A percentile compares a stretch with the other conserved stretches of the same genome.
phyloP scores from a whole-genome alignment of 805 yeast genomes.

The Kuraishia hungarica region DNA sequence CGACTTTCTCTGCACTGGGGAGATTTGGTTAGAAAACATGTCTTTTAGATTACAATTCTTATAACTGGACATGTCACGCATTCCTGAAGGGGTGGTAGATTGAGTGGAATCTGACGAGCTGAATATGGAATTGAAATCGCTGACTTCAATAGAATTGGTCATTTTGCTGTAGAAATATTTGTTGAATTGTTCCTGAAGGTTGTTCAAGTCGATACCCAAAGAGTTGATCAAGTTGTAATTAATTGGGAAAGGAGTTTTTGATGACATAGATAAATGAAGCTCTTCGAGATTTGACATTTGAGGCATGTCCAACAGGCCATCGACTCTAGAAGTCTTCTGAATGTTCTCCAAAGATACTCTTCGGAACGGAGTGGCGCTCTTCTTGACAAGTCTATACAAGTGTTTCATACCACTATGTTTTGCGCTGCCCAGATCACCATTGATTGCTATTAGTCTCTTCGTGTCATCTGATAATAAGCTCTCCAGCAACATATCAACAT shows the following conservation, averaged over 20 bases:
- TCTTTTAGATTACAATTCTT: not conserved
- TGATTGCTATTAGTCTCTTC: conserved; percentile 6
- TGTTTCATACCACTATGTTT: not conserved
- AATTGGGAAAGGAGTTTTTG: conserved; percentile 8
- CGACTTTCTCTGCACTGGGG: conserved; percentile 2
- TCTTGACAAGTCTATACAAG: not conserved
- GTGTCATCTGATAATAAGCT: conserved; percentile 2
- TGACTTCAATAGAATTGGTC: conserved; percentile 7
- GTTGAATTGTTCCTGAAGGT: conserved; percentile 11
- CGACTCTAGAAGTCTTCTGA: conserved; percentile 2
- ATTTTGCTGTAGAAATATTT: conserved; percentile 11
- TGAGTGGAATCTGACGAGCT: conserved; percentile 1
- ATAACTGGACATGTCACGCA: not conserved
- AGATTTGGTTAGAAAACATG: not conserved
- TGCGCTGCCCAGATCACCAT: conserved; percentile 7
- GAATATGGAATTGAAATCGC: conserved; percentile 7
- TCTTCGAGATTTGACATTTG: conserved; percentile 4
- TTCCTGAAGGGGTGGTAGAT: not conserved
- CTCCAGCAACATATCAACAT: conserved; percentile 5
- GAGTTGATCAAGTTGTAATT: conserved; percentile 8
- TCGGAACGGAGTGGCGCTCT: conserved; percentile 1
- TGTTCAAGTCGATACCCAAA: conserved; percentile 10
- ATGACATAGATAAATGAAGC: conserved; percentile 8
- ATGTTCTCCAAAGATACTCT: conserved; percentile 6
- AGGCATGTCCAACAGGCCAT: conserved; percentile 1